A percentile compares a stretch with the other conserved stretches of the same genome.
These are phyloP conservation scores for Litsea cubeba DNA, from an alignment of 164 flowering plant species.

Conservation along the genomic window DNA sequence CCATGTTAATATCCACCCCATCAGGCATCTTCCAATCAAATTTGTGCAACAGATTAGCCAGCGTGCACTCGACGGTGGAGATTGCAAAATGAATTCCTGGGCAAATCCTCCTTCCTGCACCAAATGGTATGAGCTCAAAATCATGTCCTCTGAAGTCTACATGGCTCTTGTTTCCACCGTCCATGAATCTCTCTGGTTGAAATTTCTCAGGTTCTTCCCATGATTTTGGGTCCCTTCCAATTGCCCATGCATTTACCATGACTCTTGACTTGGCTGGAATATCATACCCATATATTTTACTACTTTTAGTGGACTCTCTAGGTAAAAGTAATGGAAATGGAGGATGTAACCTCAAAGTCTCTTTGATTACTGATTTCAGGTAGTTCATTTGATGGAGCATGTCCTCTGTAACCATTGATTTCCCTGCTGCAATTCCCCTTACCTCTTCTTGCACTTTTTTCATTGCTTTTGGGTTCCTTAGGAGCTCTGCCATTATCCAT, in stretches of 20 bases:
- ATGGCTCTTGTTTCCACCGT: not conserved
- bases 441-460: constrained; percentile 25
- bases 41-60: constrained; percentile 50
- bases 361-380: constrained; percentile 28
- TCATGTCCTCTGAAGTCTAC: constrained; percentile 9
- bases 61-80: not conserved
- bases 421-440: constrained; percentile 6
- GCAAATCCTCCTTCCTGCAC: constrained; percentile 14
- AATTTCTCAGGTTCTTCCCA: constrained; percentile 8
- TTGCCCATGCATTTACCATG: constrained; percentile 15
- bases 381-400: constrained; percentile 22
- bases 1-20: constrained; percentile 72
- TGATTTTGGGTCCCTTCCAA: constrained; percentile 13
- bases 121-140: constrained; percentile 10
- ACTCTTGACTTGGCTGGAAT: constrained; percentile 13
- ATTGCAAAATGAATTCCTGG: constrained; percentile 7
- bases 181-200: constrained; percentile 12
- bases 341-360: constrained; percentile 10
- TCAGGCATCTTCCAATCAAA: constrained; percentile 34
- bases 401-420: constrained; percentile 17
- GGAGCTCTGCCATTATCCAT: constrained; percentile 42
- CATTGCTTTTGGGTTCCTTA: constrained; percentile 28
- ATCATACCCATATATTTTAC: constrained; percentile 7
- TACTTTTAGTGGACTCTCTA: not conserved
- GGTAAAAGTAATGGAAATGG: constrained; percentile 8